phyloP scores from a whole-genome alignment of 805 yeast species.

The Saccharomyces kudriavzevii region DNA sequence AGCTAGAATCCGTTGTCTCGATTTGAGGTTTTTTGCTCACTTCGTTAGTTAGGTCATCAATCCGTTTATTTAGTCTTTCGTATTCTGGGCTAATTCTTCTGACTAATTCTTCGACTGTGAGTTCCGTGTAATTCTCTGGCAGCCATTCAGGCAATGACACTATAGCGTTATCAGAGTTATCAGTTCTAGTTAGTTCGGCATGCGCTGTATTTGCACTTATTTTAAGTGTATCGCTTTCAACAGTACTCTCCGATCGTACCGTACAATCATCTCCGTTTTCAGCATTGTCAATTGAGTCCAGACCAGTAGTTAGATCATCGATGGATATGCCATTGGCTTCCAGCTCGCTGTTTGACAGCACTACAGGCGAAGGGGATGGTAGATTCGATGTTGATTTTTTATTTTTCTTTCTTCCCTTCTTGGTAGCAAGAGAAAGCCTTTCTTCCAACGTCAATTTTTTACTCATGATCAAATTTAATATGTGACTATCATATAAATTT shows the following conservation, averaged over 20 bases:
- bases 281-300: background rate
- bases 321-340: background rate
- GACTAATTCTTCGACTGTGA: conserved; percentile 1
- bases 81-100: conserved; percentile 8
- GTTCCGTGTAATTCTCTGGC: background rate
- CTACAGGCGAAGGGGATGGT: conserved; percentile 7
- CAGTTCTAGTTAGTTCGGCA: background rate
- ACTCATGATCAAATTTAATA: conserved; percentile 17
- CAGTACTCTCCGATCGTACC: background rate
- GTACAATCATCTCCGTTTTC: background rate
- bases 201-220: too few species aligned
- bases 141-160: background rate
- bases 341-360: background rate
- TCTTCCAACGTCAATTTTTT: conserved; percentile 76
- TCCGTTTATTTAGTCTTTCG: background rate
- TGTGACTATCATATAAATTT: conserved; percentile 3
- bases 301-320: background rate
- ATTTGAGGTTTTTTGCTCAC: background rate
- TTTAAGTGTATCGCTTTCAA: background rate
- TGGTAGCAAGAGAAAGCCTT: conserved; percentile 75
- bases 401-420: conserved; percentile 30
- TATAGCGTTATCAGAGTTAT: background rate
- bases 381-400: conserved; percentile 14
- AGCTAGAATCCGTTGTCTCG: conserved; percentile 12
- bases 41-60: background rate